Evolutionary conservation across 2,329 filamentous ascomycete species (phyloP).

Genomic region (Ambrosiella cleistominuta): DNA sequence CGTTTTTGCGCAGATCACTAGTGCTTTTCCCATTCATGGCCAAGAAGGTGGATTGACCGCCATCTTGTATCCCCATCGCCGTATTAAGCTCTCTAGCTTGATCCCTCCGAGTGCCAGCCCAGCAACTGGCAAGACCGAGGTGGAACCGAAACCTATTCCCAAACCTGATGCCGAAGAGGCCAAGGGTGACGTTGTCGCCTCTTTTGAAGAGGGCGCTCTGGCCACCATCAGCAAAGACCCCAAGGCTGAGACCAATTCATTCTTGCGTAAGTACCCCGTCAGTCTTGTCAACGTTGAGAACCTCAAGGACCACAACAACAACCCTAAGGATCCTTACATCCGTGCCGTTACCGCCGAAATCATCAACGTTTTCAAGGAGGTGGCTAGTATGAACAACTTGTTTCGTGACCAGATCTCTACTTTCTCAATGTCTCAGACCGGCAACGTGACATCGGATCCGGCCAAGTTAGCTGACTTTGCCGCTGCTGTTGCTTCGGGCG

Average conservation of each 20-base stretch:
- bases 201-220: conserved; percentile 77
- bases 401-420: conserved; percentile 96
- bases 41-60: conserved; percentile 76
- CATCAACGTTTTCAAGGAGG: conserved; percentile 96
- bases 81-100: conserved; percentile 76
- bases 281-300: conserved; percentile 95
- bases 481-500: conserved; percentile 86
- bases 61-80: conserved; percentile 86
- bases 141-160: conserved; percentile 42
- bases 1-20: conserved; percentile 95
- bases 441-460: conserved; percentile 88
- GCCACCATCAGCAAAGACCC: conserved; percentile 28
- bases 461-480: conserved; percentile 94
- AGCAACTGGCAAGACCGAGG: conserved; percentile 33
- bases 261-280: conserved; percentile 78
- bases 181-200: conserved; percentile 88
- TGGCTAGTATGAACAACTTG: conserved; percentile 79
- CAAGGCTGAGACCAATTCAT: conserved; percentile 73
- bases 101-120: conserved; percentile 42
- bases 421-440: conserved; percentile 87
- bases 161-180: conserved; percentile 49
- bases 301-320: conserved; percentile 69
- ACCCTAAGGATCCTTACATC: conserved; percentile 76
- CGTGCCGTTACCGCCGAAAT: conserved; percentile 92
- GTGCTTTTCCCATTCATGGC: conserved; percentile 77